Conservation (phyloP, 116 monocot genomes). For the Posidonia oceanica region DNA sequence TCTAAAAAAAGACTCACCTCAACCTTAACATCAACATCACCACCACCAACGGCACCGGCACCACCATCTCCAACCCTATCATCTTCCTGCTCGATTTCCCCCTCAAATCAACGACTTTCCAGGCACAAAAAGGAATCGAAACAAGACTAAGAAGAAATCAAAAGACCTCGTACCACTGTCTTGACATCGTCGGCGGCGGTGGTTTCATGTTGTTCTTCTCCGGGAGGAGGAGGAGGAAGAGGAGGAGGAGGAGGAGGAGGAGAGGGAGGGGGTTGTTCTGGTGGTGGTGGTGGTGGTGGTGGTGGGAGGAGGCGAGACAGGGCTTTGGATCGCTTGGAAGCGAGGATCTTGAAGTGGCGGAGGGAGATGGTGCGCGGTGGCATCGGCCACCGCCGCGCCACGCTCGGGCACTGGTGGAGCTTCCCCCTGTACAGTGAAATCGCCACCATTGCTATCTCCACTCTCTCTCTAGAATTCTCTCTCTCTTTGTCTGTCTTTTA, state of each 20-base stretch:
- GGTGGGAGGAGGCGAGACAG: slow-evolving; percentile 17
- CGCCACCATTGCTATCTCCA: slow-evolving; percentile 27
- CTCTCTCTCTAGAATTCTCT: neutral
- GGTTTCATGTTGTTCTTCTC: too few relatives aligned
- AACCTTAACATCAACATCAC: neutral
- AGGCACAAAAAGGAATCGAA: too few relatives aligned
- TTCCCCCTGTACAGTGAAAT: slow-evolving; percentile 58
- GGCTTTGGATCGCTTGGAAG: slow-evolving; percentile 21
- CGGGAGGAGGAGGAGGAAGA: too few relatives aligned
- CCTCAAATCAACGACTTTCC: neutral
- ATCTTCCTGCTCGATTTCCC: neutral
- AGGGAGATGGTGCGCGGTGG: slow-evolving; percentile 39
- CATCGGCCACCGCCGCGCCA: slow-evolving; percentile 36
- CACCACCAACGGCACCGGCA: neutral
- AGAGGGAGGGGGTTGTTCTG: too few relatives aligned
- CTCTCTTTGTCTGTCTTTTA: neutral
- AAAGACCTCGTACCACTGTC: neutral
- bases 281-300: neutral
- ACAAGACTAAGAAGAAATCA: neutral
- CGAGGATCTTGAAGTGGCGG: slow-evolving; percentile 31
- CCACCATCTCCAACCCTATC: neutral
- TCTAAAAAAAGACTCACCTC: neutral
- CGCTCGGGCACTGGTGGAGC: slow-evolving; percentile 42
- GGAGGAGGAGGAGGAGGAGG: slow-evolving; percentile 1
- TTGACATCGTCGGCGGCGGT: too few relatives aligned